These are phyloP conservation scores for Cucumis hystrix DNA, from an alignment of 306 rosid species.

Conservation along the genomic window DNA sequence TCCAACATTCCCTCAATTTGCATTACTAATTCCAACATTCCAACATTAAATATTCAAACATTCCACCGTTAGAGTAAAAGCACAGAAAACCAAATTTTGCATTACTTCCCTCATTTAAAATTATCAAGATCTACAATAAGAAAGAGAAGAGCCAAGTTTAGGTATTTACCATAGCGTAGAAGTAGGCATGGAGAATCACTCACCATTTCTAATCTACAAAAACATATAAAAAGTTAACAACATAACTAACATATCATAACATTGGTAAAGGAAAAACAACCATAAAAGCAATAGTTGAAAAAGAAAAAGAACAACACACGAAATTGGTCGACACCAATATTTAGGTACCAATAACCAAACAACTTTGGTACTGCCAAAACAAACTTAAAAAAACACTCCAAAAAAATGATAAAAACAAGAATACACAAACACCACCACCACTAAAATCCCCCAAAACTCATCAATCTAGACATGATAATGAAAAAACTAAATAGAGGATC, in stretches of 20 bases:
- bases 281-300: not conserved
- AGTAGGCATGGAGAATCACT: too few species aligned
- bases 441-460: not conserved
- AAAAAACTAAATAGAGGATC: not conserved
- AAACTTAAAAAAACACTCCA: not conserved
- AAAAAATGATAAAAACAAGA: not conserved
- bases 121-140: too few species aligned
- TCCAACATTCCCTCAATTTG: too few species aligned
- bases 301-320: not conserved
- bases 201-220: too few species aligned
- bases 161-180: too few species aligned
- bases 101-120: too few species aligned
- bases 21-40: too few species aligned
- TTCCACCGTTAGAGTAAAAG: too few species aligned
- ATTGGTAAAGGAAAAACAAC: not conserved
- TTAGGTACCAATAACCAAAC: not conserved
- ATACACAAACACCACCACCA: not conserved
- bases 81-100: too few species aligned
- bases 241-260: not conserved
- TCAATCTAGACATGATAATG: not conserved
- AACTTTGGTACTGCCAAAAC: not conserved
- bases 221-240: not conserved
- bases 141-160: too few species aligned
- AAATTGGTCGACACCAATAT: not conserved
- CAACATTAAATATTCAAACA: too few species aligned